Base-by-base conservation (phyloP, 305 asterid genomes). In the Fraxinus angustifolia region DNA sequence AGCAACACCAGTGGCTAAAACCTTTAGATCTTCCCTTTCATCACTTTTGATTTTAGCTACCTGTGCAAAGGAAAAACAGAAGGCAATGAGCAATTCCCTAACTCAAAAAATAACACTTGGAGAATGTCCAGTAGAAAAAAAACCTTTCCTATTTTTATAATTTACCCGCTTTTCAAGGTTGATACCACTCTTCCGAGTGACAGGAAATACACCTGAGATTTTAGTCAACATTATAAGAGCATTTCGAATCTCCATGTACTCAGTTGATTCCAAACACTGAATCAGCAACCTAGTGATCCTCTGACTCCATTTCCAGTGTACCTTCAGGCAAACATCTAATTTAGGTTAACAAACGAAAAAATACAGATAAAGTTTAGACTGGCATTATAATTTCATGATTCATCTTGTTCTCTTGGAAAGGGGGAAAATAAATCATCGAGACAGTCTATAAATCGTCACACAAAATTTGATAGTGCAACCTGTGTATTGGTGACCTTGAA, bases 231-330 rank as follows among this genome's bases (percentile, higher is more conserved):
- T 86, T 75, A 96, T 94, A 81, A 96, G 97, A 67, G 98, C 97
- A 88, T 96, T 96, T 45, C 99, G 91, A 80, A 96, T 96, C 87
- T 96, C 99, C 99, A 96, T 96, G 85, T 93, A 96, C 86, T 96
- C 99, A 21, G 88, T 16, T 77, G 99, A 96, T 87, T 96, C 99
- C 91, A 96, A 90, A 85, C 99, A 96, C 86, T 96, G 99, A 82
- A 94, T 96, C 84, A 96, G 90, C 81, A 93, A 85, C 90, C 92
- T 92, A 42, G 99, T 96, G 85, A 96, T 93, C 85, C 98, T 91
- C 84, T 96, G 99, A 90, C 98, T 96, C 99, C 99, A 96, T 80
- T 96, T 96, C 98, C 98, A 96, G 85, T 96, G 99, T 83, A 96
- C 98, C 99, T 96, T 85, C 78, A 79, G 82, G 78, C 80, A 85